These are phyloP conservation scores for Tolypocladium ovalisporum DNA, from an alignment of 2,329 filamentous ascomycete genomes.

Conservation along the genomic window DNA sequence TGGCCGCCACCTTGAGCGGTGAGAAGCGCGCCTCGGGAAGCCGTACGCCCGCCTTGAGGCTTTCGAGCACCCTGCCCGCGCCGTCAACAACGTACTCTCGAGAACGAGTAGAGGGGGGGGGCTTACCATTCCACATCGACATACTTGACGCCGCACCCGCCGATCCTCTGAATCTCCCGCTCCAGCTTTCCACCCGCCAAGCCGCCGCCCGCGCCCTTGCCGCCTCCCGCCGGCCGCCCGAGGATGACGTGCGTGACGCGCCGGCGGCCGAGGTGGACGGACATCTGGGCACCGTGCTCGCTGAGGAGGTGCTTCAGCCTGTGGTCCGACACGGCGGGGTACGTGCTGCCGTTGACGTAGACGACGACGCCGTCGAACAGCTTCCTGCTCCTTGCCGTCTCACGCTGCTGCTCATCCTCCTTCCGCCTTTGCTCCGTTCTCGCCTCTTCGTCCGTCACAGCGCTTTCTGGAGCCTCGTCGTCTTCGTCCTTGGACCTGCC, in stretches of 20 bases:
- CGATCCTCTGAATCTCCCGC: constrained; percentile 58
- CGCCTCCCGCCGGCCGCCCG: constrained; percentile 41
- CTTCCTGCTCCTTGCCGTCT: constrained; percentile 14
- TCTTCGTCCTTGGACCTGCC: not conserved
- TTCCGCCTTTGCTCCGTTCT: constrained; percentile 15
- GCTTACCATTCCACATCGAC: constrained; percentile 70
- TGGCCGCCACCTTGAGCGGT: constrained; percentile 48
- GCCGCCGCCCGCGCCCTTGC: constrained; percentile 56
- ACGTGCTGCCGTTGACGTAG: constrained; percentile 82
- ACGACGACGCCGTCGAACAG: constrained; percentile 65
- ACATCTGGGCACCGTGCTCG: constrained; percentile 61
- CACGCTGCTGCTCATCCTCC: constrained; percentile 41
- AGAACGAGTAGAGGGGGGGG: not conserved
- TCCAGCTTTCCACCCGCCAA: constrained; percentile 71
- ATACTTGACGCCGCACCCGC: constrained; percentile 64
- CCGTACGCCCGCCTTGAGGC: constrained; percentile 63
- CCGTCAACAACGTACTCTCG: not conserved
- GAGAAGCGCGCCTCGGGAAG: constrained; percentile 65
- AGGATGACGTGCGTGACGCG: constrained; percentile 81
- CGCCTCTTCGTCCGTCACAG: not conserved
- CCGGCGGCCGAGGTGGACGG: constrained; percentile 59
- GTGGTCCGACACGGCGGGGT: constrained; percentile 74
- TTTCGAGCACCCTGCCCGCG: constrained; percentile 68
- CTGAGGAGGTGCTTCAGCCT: constrained; percentile 69
- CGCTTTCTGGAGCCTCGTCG: not conserved